Conservation (phyloP, 352 stramenopile species). For the Pythium aphanidermatum region DNA sequence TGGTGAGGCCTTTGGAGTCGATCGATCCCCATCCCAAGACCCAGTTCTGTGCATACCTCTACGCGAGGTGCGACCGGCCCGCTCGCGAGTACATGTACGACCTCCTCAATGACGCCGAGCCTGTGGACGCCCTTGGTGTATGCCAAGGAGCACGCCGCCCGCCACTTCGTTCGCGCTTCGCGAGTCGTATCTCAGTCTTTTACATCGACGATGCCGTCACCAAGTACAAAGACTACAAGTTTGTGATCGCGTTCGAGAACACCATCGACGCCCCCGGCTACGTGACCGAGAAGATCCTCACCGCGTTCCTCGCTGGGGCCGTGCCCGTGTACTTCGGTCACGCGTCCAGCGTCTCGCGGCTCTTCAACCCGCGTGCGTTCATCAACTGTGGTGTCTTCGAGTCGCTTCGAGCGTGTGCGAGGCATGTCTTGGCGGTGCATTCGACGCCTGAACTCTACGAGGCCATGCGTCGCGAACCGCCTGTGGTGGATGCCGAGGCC, state of each 20-base stretch:
- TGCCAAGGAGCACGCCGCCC: conserved; percentile 23
- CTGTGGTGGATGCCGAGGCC: conserved; percentile 23
- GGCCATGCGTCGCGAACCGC: conserved; percentile 22
- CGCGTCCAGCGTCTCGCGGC: conserved; percentile 20
- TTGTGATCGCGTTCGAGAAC: conserved; percentile 74
- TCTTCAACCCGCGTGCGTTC: conserved; percentile 48
- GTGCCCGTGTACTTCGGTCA: conserved; percentile 58
- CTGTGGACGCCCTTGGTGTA: conserved; percentile 36
- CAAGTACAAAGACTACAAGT: conserved; percentile 31
- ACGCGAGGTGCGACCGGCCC: conserved; percentile 30
- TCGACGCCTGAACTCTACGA: conserved; percentile 26
- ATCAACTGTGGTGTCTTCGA: conserved; percentile 45
- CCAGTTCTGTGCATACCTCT: conserved; percentile 48
- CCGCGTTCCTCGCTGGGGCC: conserved; percentile 46
- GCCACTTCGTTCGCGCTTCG: not conserved
- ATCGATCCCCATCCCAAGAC: not conserved
- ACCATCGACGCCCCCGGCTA: conserved; percentile 27
- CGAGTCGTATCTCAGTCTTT: not conserved
- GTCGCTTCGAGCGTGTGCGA: conserved; percentile 29
- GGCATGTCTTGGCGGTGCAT: conserved; percentile 33
- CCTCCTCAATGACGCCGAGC: conserved; percentile 28
- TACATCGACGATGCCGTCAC: conserved; percentile 1
- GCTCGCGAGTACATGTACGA: conserved; percentile 50
- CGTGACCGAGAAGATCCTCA: conserved; percentile 61
- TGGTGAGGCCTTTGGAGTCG: conserved; percentile 28